Percentiles rank a stretch among this genome's conserved stretches.
Conservation (phyloP, 2,329 filamentous ascomycete genomes). For the Incumbomyces lentus region DNA sequence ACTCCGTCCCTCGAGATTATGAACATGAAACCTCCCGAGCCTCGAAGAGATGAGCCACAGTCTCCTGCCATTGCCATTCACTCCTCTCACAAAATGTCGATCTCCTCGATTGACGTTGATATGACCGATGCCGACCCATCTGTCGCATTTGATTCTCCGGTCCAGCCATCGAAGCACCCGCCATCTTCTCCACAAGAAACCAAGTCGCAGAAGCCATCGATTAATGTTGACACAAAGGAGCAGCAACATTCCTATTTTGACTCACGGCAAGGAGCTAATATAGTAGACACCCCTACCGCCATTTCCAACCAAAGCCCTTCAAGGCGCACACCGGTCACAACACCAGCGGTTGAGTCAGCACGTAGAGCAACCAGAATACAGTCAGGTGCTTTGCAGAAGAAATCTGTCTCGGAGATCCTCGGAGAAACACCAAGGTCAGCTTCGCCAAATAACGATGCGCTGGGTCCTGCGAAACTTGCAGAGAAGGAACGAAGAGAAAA, state of each 20-base stretch:
- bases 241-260: constrained; percentile 13
- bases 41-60: constrained; percentile 7
- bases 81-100: constrained; percentile 7
- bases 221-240: constrained; percentile 17
- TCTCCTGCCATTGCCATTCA: constrained; percentile 1
- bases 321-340: constrained; percentile 23
- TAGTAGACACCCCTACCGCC: constrained; percentile 18
- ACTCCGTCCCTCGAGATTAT: constrained; percentile 4
- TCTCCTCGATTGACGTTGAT: constrained; percentile 9
- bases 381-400: constrained; percentile 59
- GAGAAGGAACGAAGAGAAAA: constrained; percentile 50
- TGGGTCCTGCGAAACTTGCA: constrained; percentile 22
- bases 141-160: constrained; percentile 5
- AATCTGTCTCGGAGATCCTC: constrained; percentile 63
- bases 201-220: constrained; percentile 7
- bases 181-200: background rate
- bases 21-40: constrained; percentile 7
- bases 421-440: constrained; percentile 44
- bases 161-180: constrained; percentile 5
- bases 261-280: constrained; percentile 6
- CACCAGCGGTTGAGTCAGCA: constrained; percentile 26
- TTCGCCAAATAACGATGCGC: constrained; percentile 26
- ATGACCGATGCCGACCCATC: constrained; percentile 7
- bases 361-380: constrained; percentile 60
- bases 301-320: constrained; percentile 17